Percentiles rank a stretch among this genome's conserved stretches.
phyloP scores from a whole-genome alignment of 1,139 yeast species.

The Geotrichum siamense region DNA sequence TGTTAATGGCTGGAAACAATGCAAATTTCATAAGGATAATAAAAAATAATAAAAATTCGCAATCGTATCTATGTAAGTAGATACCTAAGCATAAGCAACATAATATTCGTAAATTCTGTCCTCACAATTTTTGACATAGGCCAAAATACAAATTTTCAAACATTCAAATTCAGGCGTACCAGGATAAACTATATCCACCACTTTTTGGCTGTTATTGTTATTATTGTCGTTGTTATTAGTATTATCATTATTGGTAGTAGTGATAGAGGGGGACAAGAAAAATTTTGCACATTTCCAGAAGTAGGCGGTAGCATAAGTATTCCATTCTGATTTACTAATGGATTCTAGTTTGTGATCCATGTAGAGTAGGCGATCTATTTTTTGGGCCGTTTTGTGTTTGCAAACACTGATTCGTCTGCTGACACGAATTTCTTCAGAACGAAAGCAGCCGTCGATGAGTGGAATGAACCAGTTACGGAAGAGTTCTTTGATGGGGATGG shows the following conservation, averaged over 20 bases:
- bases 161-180: not conserved
- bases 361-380: not conserved
- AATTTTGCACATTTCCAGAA: not conserved
- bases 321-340: not conserved
- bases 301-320: not conserved
- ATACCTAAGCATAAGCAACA: not conserved
- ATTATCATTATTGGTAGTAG: no score
- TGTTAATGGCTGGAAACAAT: no score
- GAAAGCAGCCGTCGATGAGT: not conserved
- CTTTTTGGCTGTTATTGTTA: not conserved
- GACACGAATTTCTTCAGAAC: not conserved
- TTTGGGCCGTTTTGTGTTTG: not conserved
- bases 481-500: not conserved
- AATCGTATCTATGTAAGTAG: no score
- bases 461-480: not conserved
- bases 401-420: not conserved
- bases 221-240: no score
- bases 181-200: not conserved
- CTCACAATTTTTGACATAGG: not conserved
- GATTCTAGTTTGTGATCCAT: not conserved
- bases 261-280: not conserved
- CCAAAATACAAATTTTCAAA: not conserved
- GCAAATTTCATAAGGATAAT: no score
- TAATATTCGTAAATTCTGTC: not conserved
- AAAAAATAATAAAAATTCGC: no score